Evolutionary conservation across 176 grass and related monocot genomes (phyloP).

Genomic region (Carex cristatella): DNA sequence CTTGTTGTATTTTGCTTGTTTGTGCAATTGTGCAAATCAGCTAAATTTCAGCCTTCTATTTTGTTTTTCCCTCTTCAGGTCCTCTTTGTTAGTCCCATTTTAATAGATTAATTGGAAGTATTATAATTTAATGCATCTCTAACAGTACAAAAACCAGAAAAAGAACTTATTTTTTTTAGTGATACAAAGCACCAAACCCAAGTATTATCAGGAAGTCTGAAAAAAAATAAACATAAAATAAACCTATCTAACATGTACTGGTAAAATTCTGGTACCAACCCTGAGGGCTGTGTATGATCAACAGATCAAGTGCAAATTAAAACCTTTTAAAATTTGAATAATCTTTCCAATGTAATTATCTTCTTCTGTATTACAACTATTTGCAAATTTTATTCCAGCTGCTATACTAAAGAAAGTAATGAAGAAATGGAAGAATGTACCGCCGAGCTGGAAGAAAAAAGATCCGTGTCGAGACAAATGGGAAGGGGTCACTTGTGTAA

Average conservation of each 20-base stretch:
- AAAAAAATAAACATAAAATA: not conserved
- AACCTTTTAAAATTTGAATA: not conserved
- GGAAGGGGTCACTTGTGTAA: conserved; percentile 44
- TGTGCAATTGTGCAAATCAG: not conserved
- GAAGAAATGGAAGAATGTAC: conserved; percentile 53
- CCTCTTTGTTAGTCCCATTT: not conserved
- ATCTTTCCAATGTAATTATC: not conserved
- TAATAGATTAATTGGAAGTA: not conserved
- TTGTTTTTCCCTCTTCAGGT: not conserved
- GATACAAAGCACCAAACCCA: not conserved
- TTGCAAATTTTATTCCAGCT: conserved; percentile 22
- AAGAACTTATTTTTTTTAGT: not conserved
- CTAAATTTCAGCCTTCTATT: not conserved
- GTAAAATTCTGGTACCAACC: not conserved
- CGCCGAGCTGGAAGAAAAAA: conserved; percentile 42
- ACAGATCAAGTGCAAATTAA: not conserved
- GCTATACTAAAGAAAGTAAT: conserved; percentile 46
- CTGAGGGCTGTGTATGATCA: not conserved
- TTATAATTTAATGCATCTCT: not conserved
- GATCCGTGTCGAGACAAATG: conserved; percentile 51
- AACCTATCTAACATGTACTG: not conserved
- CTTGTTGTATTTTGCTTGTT: not conserved
- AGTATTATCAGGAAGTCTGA: not conserved
- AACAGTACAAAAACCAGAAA: not conserved
- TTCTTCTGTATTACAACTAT: not conserved